A percentile compares a stretch with the other conserved stretches of the same genome.
These are phyloP conservation scores for Apiospora marii DNA, from an alignment of 2,329 filamentous ascomycete genomes.

Conservation along the genomic window DNA sequence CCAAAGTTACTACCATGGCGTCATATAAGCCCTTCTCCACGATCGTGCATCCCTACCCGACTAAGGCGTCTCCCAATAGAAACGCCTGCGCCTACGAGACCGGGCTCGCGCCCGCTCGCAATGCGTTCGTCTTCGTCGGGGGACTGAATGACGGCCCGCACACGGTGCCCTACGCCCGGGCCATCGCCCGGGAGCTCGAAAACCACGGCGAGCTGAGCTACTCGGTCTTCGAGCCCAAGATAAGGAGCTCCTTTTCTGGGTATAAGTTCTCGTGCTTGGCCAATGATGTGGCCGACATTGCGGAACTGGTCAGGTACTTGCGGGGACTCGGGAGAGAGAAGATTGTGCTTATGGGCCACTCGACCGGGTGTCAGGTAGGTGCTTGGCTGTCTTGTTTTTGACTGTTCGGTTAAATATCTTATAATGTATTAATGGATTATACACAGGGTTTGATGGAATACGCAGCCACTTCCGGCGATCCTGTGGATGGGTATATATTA, in stretches of 20 bases:
- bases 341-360: conserved; percentile 65
- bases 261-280: conserved; percentile 59
- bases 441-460: conserved; percentile 67
- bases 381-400: not conserved
- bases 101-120: conserved; percentile 50
- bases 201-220: conserved; percentile 49
- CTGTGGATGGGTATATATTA: conserved; percentile 78
- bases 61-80: conserved; percentile 44
- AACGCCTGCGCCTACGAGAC: conserved; percentile 57
- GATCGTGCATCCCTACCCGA: conserved; percentile 54
- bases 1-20: conserved; percentile 5
- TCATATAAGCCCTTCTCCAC: conserved; percentile 47
- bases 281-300: conserved; percentile 63
- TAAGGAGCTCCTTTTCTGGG: conserved; percentile 61
- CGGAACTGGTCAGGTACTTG: conserved; percentile 61
- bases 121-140: conserved; percentile 74
- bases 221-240: conserved; percentile 64
- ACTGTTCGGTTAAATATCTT: conserved; percentile 25
- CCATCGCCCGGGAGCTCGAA: conserved; percentile 54
- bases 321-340: conserved; percentile 57
- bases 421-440: not conserved
- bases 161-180: conserved; percentile 64
- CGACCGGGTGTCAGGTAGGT: conserved; percentile 63
- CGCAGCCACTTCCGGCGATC: conserved; percentile 53
- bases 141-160: conserved; percentile 76